phyloP scores from a whole-genome alignment of 1,284 basidiomycete species.

The Cerrena zonata region DNA sequence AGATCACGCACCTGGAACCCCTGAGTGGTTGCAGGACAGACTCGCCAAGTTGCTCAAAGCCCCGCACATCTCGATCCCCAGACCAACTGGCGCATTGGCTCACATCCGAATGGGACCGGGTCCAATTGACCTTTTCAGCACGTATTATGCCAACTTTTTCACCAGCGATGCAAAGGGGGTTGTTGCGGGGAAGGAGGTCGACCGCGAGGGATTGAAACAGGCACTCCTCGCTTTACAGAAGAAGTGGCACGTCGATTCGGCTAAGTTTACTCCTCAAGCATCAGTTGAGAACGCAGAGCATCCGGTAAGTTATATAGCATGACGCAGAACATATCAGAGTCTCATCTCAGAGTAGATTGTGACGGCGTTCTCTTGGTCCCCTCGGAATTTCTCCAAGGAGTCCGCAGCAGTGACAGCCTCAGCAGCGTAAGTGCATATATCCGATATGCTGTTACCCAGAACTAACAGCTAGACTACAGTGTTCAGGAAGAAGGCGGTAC shows the following conservation, averaged over 20 bases:
- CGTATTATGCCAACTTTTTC: slow-evolving; percentile 25
- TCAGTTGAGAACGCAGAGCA: slow-evolving; percentile 6
- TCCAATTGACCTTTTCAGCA: slow-evolving; percentile 30
- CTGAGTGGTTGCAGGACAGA: slow-evolving; percentile 23
- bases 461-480: not conserved
- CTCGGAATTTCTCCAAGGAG: slow-evolving; percentile 7
- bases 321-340: not conserved
- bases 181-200: slow-evolving; percentile 22
- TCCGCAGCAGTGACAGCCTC: slow-evolving; percentile 16
- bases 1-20: slow-evolving; percentile 7
- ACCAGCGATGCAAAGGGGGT: slow-evolving; percentile 20
- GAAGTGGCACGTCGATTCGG: slow-evolving; percentile 20
- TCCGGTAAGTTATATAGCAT: slow-evolving; percentile 8
- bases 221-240: slow-evolving; percentile 25
- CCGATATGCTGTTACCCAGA: not conserved
- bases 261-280: slow-evolving; percentile 12
- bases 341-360: not conserved
- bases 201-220: slow-evolving; percentile 23
- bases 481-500: slow-evolving; percentile 20
- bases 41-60: slow-evolving; percentile 24
- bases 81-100: slow-evolving; percentile 9
- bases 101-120: slow-evolving; percentile 24
- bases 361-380: slow-evolving; percentile 15
- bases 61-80: slow-evolving; percentile 28
- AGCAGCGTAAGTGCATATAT: slow-evolving; percentile 16